Evolutionary conservation across 2,329 filamentous ascomycete species (phyloP), one percentile per base, ranked within the genome.

Genomic region (Colletotrichum kahawae): DNA sequence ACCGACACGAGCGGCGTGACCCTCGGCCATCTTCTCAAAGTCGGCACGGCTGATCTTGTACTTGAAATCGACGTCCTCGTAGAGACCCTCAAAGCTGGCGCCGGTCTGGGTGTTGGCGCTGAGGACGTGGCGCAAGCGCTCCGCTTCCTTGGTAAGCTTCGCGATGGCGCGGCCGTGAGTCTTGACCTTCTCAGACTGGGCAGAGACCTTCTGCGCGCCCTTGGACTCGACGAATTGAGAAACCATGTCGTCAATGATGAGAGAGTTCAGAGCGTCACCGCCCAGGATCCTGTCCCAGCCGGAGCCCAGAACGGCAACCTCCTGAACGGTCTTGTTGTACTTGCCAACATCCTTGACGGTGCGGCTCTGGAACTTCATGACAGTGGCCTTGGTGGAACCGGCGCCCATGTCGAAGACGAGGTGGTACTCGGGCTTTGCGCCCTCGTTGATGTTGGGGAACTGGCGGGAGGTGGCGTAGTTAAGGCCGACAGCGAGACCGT

Each of bases 361-460:
- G 79, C 93, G 93, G 82, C 94, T 94, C 84, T 98, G 96, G 86
- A 99, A 98, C 80, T 93, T 94, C 82, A 99, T 86, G 67, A 99
- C 88, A 8, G 95, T 97, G 6, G 96, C 96, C 80, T 95, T 98
- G 36, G 96, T 94, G 60, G 95, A 98, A 6, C 97, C 97, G 78
- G 97, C 96, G 78, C 97, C 97, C 96, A 99, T 98, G 82, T 99
- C 97, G 82, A 97, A 99, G 34, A 99, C 92, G 83, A 99, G 87
- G 85, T 99, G 95, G 80, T 96, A 92, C 85, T 99, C 97, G 1
- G 97, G 93, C 87, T 95, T 95, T 78, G 91, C 93, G 70, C 95
- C 95, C 69, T 97, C 93, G 70, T 92, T 94, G 75, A 97, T 88
- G 79, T 92, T 95, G 48, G 96, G 95, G 84, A 98, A 99, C 18